Percentiles rank a stretch among this genome's conserved stretches.
Evolutionary conservation across 164 flowering plant genomes (phyloP).

Genomic region (Chimonanthus praecox): DNA sequence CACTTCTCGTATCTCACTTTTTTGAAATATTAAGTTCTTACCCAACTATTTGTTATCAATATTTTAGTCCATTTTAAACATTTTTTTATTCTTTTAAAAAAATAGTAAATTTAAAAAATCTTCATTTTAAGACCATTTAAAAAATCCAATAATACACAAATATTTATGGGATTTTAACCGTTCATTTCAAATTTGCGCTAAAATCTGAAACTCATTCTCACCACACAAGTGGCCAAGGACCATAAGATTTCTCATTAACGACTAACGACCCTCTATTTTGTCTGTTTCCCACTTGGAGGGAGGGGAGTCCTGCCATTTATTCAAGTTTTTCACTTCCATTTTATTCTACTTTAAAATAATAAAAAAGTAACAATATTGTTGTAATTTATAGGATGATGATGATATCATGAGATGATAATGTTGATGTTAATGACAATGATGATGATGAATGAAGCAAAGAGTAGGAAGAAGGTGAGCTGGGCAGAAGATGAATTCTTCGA

Average conservation of each 20-base stretch:
- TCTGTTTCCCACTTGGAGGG: neutral
- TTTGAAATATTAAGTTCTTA: too few species aligned
- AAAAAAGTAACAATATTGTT: neutral
- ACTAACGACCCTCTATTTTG: neutral
- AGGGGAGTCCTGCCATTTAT: too few species aligned
- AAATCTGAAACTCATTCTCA: neutral
- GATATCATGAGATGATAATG: neutral
- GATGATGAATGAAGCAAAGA: neutral
- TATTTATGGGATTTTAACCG: too few species aligned
- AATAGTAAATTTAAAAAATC: too few species aligned
- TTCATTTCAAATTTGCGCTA: too few species aligned
- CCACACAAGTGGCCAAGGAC: neutral
- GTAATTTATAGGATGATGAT: neutral
- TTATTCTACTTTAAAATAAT: neutral
- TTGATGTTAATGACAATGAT: neutral
- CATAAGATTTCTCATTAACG: neutral
- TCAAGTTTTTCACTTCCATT: too few species aligned
- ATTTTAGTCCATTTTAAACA: too few species aligned
- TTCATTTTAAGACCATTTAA: too few species aligned
- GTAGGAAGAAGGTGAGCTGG: neutral
- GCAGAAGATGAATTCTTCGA: slow-evolving; percentile 68
- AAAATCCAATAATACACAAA: too few species aligned
- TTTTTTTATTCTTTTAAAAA: too few species aligned
- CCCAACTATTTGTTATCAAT: too few species aligned
- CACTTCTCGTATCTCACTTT: too few species aligned